Base-by-base conservation (phyloP, 2,329 filamentous ascomycete genomes). In the Chalaropsis ovoidea region DNA sequence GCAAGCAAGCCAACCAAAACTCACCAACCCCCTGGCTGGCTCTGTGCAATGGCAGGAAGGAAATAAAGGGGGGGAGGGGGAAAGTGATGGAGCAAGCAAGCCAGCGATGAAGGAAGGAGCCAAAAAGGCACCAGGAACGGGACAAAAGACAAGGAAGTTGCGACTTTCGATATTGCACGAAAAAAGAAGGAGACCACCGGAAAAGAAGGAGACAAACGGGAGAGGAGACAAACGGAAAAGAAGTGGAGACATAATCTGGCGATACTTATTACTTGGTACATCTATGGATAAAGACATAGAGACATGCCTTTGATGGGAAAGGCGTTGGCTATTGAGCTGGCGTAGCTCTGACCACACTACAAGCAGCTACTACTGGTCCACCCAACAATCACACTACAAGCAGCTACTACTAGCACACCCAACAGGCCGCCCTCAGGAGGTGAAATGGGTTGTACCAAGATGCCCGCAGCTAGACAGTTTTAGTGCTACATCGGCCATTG, bases 31-130 rank as follows among this genome's bases (percentile, higher is more conserved):
- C 61, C 61, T 64, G 42, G 47, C 52, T 49, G 24, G 15, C 31
- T 47, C 27, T 2, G 61, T 63, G 24, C 49, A 47, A 22, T 42
- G 41, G 43, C 39, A 47, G 42, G 47, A 65, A 58, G 66, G 66
- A 67, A 67, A 67, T 67, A 67, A 67, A 67, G 66, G 66, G 66
- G 66, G 62, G 54, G 27, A 41, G 66, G 42, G 19, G 42, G 52
- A 39, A 61, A 61, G 24, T 60, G 43, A 35, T 58, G 52, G 45
- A 56, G 61, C 60, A 45, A 41, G 63, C 49, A 64, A 58, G 42
- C 61, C 47, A 52, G 22, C 47, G 47, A 52, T 43, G 63, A n/a
- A 65, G 63, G 63, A 67, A 64, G 65, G 52, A 67, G 61, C 61
- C 65, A 67, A 61, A 67, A 60, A 60, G 41, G 27, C 56, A 35